Percentiles rank a stretch among this genome's conserved stretches.
Conservation (phyloP, 108 stramenopile species). For the Cyclotella cryptica region DNA sequence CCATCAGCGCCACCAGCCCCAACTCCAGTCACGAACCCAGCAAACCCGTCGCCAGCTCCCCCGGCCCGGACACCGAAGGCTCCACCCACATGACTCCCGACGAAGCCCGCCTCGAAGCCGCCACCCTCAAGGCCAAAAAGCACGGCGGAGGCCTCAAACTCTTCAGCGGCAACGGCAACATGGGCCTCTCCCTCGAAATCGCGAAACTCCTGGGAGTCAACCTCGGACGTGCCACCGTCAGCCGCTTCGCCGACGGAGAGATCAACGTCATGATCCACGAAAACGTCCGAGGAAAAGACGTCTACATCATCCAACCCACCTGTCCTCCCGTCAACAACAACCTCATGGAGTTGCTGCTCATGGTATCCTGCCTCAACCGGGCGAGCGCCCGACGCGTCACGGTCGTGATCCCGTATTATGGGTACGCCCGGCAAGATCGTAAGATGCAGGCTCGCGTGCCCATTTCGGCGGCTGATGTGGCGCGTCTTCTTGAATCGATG, state of each 20-base stretch:
- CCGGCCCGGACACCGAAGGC: constrained; percentile 34
- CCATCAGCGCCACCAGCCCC: constrained; percentile 29
- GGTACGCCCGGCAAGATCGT: constrained; percentile 99
- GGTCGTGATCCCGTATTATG: constrained; percentile 98
- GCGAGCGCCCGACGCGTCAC: constrained; percentile 96
- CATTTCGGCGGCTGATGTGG: constrained; percentile 99
- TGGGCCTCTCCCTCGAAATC: constrained; percentile 93
- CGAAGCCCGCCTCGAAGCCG: constrained; percentile 81
- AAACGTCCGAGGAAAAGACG: constrained; percentile 98
- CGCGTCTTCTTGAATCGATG: constrained; percentile 99
- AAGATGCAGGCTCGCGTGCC: constrained; percentile 99
- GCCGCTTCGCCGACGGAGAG: constrained; percentile 97
- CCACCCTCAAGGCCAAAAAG: constrained; percentile 82
- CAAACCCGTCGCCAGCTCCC: background rate
- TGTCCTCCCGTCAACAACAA: constrained; percentile 99
- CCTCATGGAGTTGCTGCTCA: constrained; percentile 96
- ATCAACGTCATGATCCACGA: constrained; percentile 98
- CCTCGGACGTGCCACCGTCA: constrained; percentile 96
- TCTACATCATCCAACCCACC: constrained; percentile 97
- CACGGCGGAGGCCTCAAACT: constrained; percentile 92
- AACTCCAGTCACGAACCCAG: constrained; percentile 14
- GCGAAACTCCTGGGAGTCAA: constrained; percentile 94
- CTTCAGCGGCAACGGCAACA: constrained; percentile 98
- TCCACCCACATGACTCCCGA: constrained; percentile 67
- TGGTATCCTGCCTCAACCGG: constrained; percentile 96